Conservation (phyloP, 139 green algal genomes). For the Chlamydomonas asymmetrica region DNA sequence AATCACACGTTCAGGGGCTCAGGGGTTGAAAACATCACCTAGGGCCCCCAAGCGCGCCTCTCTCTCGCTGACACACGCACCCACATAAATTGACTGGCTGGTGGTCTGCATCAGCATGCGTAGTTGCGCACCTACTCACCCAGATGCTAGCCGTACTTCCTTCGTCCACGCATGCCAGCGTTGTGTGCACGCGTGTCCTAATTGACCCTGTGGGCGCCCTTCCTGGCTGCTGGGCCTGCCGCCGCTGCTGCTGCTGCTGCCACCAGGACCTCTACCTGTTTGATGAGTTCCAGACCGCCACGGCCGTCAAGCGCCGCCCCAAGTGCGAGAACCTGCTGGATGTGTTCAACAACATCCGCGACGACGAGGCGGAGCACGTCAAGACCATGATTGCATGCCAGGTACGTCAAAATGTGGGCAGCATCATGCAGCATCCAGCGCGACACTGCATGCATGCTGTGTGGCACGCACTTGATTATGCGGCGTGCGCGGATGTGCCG, state of each 20-base stretch:
- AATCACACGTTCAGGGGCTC: too few species aligned
- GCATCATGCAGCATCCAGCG: too few species aligned
- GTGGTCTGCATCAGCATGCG: not conserved
- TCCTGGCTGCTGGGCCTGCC: too few species aligned
- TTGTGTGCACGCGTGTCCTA: conserved; percentile 2
- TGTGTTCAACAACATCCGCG: conserved; percentile 86
- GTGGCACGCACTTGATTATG: too few species aligned
- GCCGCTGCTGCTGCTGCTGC: too few species aligned
- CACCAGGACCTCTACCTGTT: conserved; percentile 33
- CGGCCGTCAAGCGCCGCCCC: conserved; percentile 28
- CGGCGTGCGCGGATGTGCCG: too few species aligned
- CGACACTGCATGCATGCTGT: too few species aligned
- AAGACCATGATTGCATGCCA: conserved; percentile 87
- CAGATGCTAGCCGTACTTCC: not conserved
- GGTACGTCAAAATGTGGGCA: not conserved
- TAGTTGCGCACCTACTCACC: not conserved
- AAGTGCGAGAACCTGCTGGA: conserved; percentile 73
- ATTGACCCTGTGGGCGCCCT: too few species aligned
- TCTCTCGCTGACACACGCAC: too few species aligned
- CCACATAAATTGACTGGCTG: not conserved
- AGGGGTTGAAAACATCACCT: too few species aligned
- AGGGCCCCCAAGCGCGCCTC: too few species aligned
- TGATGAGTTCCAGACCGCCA: conserved; percentile 32
- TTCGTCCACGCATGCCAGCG: conserved; percentile 15
- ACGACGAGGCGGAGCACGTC: conserved; percentile 76